These are phyloP conservation scores for Udeniomyces megalosporus DNA, from an alignment of 768 basidiomycete species.

Conservation along the genomic window DNA sequence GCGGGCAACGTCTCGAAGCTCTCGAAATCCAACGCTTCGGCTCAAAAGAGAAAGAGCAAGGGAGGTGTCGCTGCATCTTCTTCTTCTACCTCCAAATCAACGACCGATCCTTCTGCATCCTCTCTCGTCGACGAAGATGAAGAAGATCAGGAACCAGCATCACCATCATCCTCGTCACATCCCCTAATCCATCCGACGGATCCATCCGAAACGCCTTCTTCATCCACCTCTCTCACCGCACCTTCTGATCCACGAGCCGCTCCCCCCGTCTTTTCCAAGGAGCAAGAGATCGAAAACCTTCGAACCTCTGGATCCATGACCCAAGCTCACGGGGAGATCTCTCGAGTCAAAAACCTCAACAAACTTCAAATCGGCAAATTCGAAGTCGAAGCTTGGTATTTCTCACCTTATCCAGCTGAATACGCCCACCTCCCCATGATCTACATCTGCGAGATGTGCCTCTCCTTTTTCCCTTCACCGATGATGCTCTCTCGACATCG, in stretches of 20 bases:
- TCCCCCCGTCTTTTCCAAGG: slow-evolving; percentile 66
- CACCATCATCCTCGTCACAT: not conserved
- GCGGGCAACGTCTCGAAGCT: slow-evolving; percentile 19
- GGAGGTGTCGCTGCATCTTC: slow-evolving; percentile 9
- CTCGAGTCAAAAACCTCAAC: slow-evolving; percentile 95
- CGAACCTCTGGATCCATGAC: slow-evolving; percentile 98
- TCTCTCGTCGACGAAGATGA: slow-evolving; percentile 32
- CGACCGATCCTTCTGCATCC: not conserved
- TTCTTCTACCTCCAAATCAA: no score
- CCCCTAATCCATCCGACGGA: slow-evolving; percentile 20
- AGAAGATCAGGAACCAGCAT: slow-evolving; percentile 32
- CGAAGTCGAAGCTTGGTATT: slow-evolving; percentile 99
- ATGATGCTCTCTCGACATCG: slow-evolving; percentile 88
- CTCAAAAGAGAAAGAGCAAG: slow-evolving; percentile 12
- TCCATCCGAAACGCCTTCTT: slow-evolving; percentile 25
- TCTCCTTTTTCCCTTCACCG: slow-evolving; percentile 75
- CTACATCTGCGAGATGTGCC: slow-evolving; percentile 97
- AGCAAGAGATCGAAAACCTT: slow-evolving; percentile 96
- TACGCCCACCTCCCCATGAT: slow-evolving; percentile 88
- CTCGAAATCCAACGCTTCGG: not conserved
- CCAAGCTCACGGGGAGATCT: slow-evolving; percentile 91
- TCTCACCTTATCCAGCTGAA: slow-evolving; percentile 96
- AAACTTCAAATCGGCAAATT: slow-evolving; percentile 87
- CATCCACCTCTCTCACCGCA: slow-evolving; percentile 19
- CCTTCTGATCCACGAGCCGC: slow-evolving; percentile 38